Evolutionary conservation across 1,284 basidiomycete genomes (phyloP).

Genomic region (Wallemia ichthyophaga): DNA sequence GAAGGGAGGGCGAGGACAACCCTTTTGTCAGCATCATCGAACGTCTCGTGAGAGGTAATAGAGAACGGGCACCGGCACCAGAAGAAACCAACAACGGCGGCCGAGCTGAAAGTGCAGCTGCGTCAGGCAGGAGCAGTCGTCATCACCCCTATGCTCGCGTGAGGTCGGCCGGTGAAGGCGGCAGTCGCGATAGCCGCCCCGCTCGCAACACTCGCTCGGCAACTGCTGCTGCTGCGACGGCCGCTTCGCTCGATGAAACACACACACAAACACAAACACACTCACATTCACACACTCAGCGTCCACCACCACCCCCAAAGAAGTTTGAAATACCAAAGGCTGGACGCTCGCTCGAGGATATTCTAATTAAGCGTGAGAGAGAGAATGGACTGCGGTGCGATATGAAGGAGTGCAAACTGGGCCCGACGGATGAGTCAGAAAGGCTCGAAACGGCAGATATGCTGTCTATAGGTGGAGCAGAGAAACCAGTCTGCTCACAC

Average conservation of each 20-base stretch:
- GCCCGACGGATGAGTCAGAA: neutral
- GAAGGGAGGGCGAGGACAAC: neutral
- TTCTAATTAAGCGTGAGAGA: neutral
- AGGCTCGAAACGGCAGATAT: neutral
- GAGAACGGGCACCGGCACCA: neutral
- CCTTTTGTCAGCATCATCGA: neutral
- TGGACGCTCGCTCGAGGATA: neutral
- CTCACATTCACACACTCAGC: neutral
- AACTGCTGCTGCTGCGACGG: no score
- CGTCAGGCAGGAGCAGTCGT: neutral
- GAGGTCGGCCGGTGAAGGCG: neutral
- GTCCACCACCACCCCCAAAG: neutral
- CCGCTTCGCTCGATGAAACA: no score
- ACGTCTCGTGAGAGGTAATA: neutral
- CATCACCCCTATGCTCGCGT: neutral
- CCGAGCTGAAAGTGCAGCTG: neutral
- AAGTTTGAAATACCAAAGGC: neutral
- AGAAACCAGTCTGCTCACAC: neutral
- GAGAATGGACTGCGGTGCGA: neutral
- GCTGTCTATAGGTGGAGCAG: neutral
- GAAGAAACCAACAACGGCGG: neutral
- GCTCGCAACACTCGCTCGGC: no score
- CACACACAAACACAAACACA: neutral
- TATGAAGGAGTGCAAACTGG: neutral
- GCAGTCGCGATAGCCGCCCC: no score